These are phyloP conservation scores for Phaeosphaeriaceae sp. DNA, from an alignment of 2,329 filamentous ascomycete genomes.

Conservation along the genomic window DNA sequence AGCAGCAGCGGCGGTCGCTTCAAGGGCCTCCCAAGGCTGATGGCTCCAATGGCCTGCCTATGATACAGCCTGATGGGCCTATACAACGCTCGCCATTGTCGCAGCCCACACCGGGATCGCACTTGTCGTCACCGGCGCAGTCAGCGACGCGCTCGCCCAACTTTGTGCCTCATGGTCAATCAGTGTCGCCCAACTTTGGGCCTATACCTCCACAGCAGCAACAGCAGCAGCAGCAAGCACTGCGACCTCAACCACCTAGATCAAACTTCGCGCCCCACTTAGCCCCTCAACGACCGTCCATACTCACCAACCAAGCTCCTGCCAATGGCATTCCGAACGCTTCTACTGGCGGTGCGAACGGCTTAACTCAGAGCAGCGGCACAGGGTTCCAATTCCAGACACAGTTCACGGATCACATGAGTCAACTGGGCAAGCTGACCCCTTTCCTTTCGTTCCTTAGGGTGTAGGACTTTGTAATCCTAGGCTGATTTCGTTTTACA, in stretches of 20 bases:
- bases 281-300: slow-evolving; percentile 49
- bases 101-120: slow-evolving; percentile 83
- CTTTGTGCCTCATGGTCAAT: slow-evolving; percentile 64
- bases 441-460: slow-evolving; percentile 56
- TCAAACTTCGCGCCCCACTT: slow-evolving; percentile 56
- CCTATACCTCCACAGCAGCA: slow-evolving; percentile 57
- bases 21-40: slow-evolving; percentile 80
- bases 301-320: slow-evolving; percentile 45
- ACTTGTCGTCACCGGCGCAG: slow-evolving; percentile 72
- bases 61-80: slow-evolving; percentile 50
- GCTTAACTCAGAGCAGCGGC: slow-evolving; percentile 46
- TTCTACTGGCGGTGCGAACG: slow-evolving; percentile 46
- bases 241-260: slow-evolving; percentile 56
- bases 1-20: slow-evolving; percentile 74
- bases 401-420: slow-evolving; percentile 91
- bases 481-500: slow-evolving; percentile 74
- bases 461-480: slow-evolving; percentile 69
- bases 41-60: slow-evolving; percentile 50
- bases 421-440: slow-evolving; percentile 88
- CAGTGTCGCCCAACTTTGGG: slow-evolving; percentile 68
- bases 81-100: slow-evolving; percentile 72
- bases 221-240: slow-evolving; percentile 52
- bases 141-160: slow-evolving; percentile 67
- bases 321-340: slow-evolving; percentile 48
- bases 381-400: slow-evolving; percentile 76